Evolutionary conservation across 129 eudicot species (phyloP), one percentile per base, ranked within the genome.

Genomic region (Chrysanthemum seticuspe): DNA sequence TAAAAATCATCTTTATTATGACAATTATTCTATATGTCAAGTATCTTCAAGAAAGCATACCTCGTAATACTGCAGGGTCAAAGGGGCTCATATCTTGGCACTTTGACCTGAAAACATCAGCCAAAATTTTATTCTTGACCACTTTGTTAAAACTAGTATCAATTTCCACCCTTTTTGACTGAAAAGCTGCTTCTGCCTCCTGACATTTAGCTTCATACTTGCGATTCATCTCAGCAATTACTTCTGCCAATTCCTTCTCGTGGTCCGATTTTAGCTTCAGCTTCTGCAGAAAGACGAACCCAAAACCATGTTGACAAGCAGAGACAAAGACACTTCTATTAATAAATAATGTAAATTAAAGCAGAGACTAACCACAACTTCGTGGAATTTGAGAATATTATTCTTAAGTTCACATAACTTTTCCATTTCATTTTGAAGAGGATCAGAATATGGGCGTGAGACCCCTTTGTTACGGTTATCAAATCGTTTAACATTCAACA

Each of bases 221-320:
- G 5, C 50, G 77, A 18, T 62, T 85, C 36, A 89, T 71, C 76
- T 71, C 84, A 76, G 84, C 87, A 70, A 72, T 47, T n/a, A 74
- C 16, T 71, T 89, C 91, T 29, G 78, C 87, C 29, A 87, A 72
- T 83, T 87, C 97, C 81, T 84, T 87, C 58, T 88, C 95, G 25
- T 86, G 74, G 3, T 93, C 92, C 60, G 85, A 80, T 72, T 86
- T 77, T 71, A 93, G 83, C 80, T 65, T 76, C 76, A 48, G 34
- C 47, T 76, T 81, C 98, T 92, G 90, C 81, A 82, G 10, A 71
- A 65, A 65, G 25, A 89, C 14, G 25, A 40, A 40, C 55, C 74
- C 53, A 66, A 7, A 72, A 75, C 59, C 70, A 66, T 16, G 69
- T 55, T 19, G 13, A 79, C 13, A 74, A 11, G 5, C 55, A 54